Evolutionary conservation across 169 alveolate genomes (phyloP).

Genomic region (Plasmodium yoelii): DNA sequence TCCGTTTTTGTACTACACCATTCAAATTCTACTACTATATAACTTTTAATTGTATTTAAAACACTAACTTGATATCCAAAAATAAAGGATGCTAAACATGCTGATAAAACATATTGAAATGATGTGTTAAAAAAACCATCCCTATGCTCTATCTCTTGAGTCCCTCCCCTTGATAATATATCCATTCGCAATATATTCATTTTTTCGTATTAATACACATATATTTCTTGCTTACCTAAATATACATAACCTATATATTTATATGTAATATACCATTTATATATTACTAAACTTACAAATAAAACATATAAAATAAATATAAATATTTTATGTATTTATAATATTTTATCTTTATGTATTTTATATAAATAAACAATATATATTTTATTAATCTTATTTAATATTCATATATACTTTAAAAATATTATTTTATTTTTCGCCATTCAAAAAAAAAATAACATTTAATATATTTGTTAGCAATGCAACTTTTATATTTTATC

Average conservation of each 20-base stretch:
- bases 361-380: too few species aligned
- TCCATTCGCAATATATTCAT: slow-evolving; percentile 31
- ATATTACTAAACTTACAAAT: too few species aligned
- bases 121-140: slow-evolving; percentile 33
- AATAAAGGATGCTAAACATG: slow-evolving; percentile 80
- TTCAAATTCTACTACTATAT: slow-evolving; percentile 80
- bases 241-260: background rate
- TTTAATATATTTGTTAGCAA: too few species aligned
- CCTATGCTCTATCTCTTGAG: background rate
- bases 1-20: slow-evolving; percentile 79
- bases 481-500: too few species aligned
- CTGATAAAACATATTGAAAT: slow-evolving; percentile 64
- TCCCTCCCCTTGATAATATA: background rate
- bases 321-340: too few species aligned
- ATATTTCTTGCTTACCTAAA: too few species aligned
- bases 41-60: slow-evolving; percentile 80
- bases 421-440: too few species aligned
- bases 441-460: too few species aligned
- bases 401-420: too few species aligned
- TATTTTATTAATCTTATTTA: too few species aligned
- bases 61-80: slow-evolving; percentile 83
- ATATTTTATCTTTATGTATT: too few species aligned
- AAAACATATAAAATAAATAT: too few species aligned
- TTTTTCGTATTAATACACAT: background rate
- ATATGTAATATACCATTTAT: background rate